Evolutionary conservation across 2,329 filamentous ascomycete genomes (phyloP), one percentile per base, ranked within the genome.

Genomic region (Mycosphaerella sp.): DNA sequence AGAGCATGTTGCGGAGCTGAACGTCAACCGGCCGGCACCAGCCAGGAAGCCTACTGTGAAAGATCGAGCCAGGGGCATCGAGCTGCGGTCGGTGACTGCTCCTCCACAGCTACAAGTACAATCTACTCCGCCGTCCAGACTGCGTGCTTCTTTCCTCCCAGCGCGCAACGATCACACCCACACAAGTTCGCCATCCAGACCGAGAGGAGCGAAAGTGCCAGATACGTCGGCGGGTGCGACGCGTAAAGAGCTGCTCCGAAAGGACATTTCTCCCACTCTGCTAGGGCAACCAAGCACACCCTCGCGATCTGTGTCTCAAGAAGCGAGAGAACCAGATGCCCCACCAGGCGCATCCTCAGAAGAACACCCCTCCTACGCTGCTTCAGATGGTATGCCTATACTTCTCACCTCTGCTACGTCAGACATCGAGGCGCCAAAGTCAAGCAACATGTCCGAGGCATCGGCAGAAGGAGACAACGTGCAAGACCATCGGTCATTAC

Each of bases 21-120:
- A 45, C 7, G 40, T 63, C 12, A 56, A 34, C 9, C 59, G 63
- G 10, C 59, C 62, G 9, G 31, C 42, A 8, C 41, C 55, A 2
- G 36, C 51, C 7, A 44, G 42, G 14, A 58, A 55, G 50, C 59
- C 59, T 4, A 57, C 51, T 8, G 60, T 62, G 23, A 54, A 56
- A 14, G 60, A 62, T 49, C 55, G 61, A 42, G 53, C 57, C n/a
- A 56, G 39, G 51, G 51, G 56, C 31, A 52, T 61, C 34, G 50
- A 59, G 21, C 49, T 64, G 60, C 62, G 68, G 26, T 70, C 69
- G 14, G 61, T 70, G 32, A 71, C 68, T 6, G 66, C 65, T 32
- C 68, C 76, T 34, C 67, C 73, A 10, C 71, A 77, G 14, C 63
- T 78, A 12, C 72, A 72, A 6, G 53, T 77, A 6, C 64, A 74